Percentiles rank a stretch among this genome's conserved stretches.
These are phyloP conservation scores for Boehmeria nivea DNA, from an alignment of 306 rosid species.

Conservation along the genomic window DNA sequence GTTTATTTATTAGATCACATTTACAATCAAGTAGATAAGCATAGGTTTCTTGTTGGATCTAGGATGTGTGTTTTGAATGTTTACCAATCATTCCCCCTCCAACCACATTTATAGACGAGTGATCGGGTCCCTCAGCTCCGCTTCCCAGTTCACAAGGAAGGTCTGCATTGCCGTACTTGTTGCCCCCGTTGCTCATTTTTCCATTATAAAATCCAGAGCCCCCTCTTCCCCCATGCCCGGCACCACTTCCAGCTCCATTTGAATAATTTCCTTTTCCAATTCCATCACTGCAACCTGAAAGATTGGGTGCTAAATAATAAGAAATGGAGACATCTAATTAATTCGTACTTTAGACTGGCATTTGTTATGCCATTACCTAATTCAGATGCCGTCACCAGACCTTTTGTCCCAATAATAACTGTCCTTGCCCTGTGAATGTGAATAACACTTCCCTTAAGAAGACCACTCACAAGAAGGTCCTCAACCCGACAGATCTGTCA, in stretches of 20 bases:
- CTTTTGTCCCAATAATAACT: slow-evolving; percentile 61
- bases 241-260: slow-evolving; percentile 99
- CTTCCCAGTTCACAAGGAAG: slow-evolving; percentile 98
- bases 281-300: slow-evolving; percentile 88
- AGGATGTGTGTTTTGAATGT: too few species aligned
- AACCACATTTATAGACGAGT: slow-evolving; percentile 52
- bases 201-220: slow-evolving; percentile 91
- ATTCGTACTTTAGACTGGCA: neutral
- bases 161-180: slow-evolving; percentile 80
- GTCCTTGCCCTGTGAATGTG: slow-evolving; percentile 98
- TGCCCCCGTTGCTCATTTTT: slow-evolving; percentile 70
- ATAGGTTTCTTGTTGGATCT: too few species aligned
- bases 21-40: too few species aligned
- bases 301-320: slow-evolving; percentile 21
- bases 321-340: neutral
- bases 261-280: slow-evolving; percentile 92
- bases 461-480: slow-evolving; percentile 86
- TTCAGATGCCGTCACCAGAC: slow-evolving; percentile 70
- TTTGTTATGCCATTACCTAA: slow-evolving; percentile 44
- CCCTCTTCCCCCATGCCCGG: slow-evolving; percentile 98
- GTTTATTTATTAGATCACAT: too few species aligned
- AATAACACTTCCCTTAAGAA: slow-evolving; percentile 82
- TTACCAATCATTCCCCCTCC: slow-evolving; percentile 99
- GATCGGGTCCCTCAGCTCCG: slow-evolving; percentile 82
- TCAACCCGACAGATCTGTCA: slow-evolving; percentile 94